phyloP scores from a whole-genome alignment of 768 basidiomycete genomes.

The Tulasnella sp. region DNA sequence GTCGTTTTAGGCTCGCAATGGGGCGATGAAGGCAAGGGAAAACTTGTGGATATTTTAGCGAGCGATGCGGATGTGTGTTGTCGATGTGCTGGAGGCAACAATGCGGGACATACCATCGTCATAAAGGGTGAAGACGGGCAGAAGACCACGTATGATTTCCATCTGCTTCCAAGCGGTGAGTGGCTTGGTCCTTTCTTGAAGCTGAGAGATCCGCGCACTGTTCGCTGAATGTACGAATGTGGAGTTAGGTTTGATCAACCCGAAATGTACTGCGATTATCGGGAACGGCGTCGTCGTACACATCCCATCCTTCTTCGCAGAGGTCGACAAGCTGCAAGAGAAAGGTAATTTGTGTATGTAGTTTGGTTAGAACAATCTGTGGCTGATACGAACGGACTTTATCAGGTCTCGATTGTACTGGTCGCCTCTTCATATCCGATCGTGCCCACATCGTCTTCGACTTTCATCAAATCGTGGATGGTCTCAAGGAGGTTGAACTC shows the following conservation, averaged over 20 bases:
- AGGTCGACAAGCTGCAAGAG: slow-evolving; percentile 72
- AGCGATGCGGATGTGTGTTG: slow-evolving; percentile 87
- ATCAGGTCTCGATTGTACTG: slow-evolving; percentile 72
- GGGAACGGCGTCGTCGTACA: slow-evolving; percentile 96
- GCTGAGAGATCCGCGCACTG: no score
- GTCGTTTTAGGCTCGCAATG: slow-evolving; percentile 83
- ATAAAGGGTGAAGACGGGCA: slow-evolving; percentile 55
- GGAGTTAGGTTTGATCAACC: slow-evolving; percentile 69
- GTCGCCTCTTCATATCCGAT: slow-evolving; percentile 85
- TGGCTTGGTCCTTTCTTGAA: slow-evolving; percentile 11
- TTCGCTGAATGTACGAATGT: background rate
- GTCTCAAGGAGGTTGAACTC: slow-evolving; percentile 93
- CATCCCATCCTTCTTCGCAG: slow-evolving; percentile 86
- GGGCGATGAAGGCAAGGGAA: slow-evolving; percentile 92
- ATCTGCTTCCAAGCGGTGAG: slow-evolving; percentile 86
- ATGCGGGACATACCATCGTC: slow-evolving; percentile 97
- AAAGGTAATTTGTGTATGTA: slow-evolving; percentile 46
- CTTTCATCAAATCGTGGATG: slow-evolving; percentile 99
- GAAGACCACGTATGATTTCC: slow-evolving; percentile 86
- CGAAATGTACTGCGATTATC: slow-evolving; percentile 72
- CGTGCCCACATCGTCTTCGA: slow-evolving; percentile 96
- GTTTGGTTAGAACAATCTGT: no score
- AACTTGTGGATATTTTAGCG: slow-evolving; percentile 92
- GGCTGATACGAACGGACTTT: background rate
- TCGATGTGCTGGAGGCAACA: slow-evolving; percentile 95